phyloP scores from a whole-genome alignment of 2,329 filamentous ascomycete species.

The Trichophaea hybrida region DNA sequence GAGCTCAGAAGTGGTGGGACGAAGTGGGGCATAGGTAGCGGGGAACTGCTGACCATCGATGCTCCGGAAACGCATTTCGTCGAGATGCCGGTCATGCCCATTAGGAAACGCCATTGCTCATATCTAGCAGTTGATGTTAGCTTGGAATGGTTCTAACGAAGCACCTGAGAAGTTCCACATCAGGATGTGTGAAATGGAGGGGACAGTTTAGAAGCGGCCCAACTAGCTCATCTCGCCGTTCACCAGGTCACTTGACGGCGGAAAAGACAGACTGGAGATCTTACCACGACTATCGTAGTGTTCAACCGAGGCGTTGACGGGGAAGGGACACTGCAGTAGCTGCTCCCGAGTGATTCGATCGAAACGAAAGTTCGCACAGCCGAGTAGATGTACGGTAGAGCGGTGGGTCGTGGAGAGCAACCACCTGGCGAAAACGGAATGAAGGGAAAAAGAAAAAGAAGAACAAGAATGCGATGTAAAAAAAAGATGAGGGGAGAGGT shows the following conservation, averaged over 20 bases:
- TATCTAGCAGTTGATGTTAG: slow-evolving; percentile 12
- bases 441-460: slow-evolving; percentile 3
- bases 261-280: background rate
- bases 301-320: slow-evolving; percentile 16
- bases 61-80: slow-evolving; percentile 19
- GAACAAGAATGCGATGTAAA: slow-evolving; percentile 10
- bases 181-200: background rate
- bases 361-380: slow-evolving; percentile 20
- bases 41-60: slow-evolving; percentile 19
- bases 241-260: background rate
- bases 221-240: background rate
- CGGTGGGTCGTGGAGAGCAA: background rate
- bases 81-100: slow-evolving; percentile 23
- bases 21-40: slow-evolving; percentile 22
- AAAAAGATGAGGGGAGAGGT: slow-evolving; percentile 17
- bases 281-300: slow-evolving; percentile 5
- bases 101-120: slow-evolving; percentile 25
- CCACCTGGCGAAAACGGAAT: background rate
- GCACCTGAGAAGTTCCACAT: background rate
- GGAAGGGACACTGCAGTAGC: slow-evolving; percentile 18
- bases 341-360: slow-evolving; percentile 14
- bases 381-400: background rate
- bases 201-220: background rate
- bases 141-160: background rate
- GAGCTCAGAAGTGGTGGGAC: slow-evolving; percentile 9